Percentiles rank a stretch among this genome's conserved stretches.
Conservation (phyloP, 2,329 filamentous ascomycete genomes). For the Colletotrichum shisoi region DNA sequence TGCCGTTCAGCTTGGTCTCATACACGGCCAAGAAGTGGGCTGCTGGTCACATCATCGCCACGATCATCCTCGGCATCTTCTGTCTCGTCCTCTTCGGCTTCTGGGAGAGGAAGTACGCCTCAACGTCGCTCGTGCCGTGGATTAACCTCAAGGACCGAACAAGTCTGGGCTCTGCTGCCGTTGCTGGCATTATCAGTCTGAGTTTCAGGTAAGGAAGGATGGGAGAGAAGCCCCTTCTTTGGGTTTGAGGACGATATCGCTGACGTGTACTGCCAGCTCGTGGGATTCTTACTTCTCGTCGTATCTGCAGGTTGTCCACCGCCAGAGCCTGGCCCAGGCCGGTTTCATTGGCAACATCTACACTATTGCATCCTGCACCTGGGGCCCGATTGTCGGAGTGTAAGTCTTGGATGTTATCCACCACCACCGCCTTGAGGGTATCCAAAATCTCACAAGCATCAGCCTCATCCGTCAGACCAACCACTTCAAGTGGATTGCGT, state of each 20-base stretch:
- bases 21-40: slow-evolving; percentile 53
- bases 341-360: slow-evolving; percentile 48
- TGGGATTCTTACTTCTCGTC: slow-evolving; percentile 51
- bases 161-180: slow-evolving; percentile 41
- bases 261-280: slow-evolving; percentile 40
- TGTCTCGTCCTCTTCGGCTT: slow-evolving; percentile 23
- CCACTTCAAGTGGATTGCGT: slow-evolving; percentile 47
- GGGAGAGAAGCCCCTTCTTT: slow-evolving; percentile 15
- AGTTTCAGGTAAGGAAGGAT: slow-evolving; percentile 51
- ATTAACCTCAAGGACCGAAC: slow-evolving; percentile 48
- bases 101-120: slow-evolving; percentile 57
- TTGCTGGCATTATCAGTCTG: slow-evolving; percentile 54
- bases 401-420: too few relatives aligned
- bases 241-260: slow-evolving; percentile 22
- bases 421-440: too few relatives aligned
- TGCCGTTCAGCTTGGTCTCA: slow-evolving; percentile 64
- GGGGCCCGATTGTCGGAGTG: slow-evolving; percentile 48
- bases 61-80: slow-evolving; percentile 44
- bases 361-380: slow-evolving; percentile 51
- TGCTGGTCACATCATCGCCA: slow-evolving; percentile 55
- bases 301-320: slow-evolving; percentile 51
- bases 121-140: slow-evolving; percentile 57
- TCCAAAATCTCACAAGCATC: slow-evolving; percentile 55
- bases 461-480: slow-evolving; percentile 48
- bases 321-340: slow-evolving; percentile 43